Conservation (phyloP, 1,284 basidiomycete species). For the Marasmius oreades region DNA sequence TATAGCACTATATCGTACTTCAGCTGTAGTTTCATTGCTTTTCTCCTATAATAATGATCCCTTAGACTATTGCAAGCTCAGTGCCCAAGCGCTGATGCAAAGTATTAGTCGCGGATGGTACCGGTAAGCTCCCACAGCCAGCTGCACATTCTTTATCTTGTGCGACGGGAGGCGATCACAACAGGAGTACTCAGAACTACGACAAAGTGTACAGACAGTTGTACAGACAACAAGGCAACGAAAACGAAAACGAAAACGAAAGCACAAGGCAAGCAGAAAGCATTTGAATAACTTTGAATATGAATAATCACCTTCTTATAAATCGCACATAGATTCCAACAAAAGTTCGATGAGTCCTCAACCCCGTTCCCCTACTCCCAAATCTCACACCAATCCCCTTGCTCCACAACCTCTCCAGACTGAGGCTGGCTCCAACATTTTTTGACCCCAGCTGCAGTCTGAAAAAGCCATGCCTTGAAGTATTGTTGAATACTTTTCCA, state of each 20-base stretch:
- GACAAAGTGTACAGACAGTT: not conserved
- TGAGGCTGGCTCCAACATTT: constrained; percentile 35
- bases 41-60: too few species aligned
- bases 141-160: too few species aligned
- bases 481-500: not conserved
- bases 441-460: constrained; percentile 48
- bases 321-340: not conserved
- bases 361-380: not conserved
- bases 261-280: not conserved
- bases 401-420: constrained; percentile 51
- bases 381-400: constrained; percentile 20
- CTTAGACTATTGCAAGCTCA: too few species aligned
- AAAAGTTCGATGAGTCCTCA: not conserved
- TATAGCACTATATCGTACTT: too few species aligned
- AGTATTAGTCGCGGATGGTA: too few species aligned
- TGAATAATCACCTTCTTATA: not conserved
- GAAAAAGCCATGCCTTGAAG: constrained; percentile 47
- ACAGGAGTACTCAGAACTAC: too few species aligned
- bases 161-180: too few species aligned
- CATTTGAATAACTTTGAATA: not conserved
- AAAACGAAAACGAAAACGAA: not conserved
- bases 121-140: too few species aligned
- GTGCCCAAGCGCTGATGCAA: too few species aligned
- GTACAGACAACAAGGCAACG: not conserved
- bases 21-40: too few species aligned